Evolutionary conservation across 495 filamentous ascomycete species (phyloP).

Genomic region (Clavariopsis aquatica): DNA sequence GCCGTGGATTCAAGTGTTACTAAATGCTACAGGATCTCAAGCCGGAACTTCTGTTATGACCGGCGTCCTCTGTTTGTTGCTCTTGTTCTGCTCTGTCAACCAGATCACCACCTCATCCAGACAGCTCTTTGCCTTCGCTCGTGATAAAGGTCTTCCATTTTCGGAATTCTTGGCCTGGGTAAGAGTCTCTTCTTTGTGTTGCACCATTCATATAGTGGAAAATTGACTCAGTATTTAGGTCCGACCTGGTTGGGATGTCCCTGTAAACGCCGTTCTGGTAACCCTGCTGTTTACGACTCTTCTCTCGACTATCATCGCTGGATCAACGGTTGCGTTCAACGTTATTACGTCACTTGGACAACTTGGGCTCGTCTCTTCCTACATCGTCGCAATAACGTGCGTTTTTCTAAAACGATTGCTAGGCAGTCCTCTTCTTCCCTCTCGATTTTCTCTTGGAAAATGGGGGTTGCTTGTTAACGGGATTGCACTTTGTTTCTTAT

Average conservation of each 20-base stretch:
- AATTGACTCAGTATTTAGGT: conserved; percentile 29
- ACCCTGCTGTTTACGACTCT: conserved; percentile 51
- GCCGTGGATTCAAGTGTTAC: conserved; percentile 41
- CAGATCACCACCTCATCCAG: conserved; percentile 44
- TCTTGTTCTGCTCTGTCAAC: conserved; percentile 47
- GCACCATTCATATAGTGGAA: no score
- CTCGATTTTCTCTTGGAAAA: conserved; percentile 20
- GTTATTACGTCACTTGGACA: conserved; percentile 50
- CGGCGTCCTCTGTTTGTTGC: conserved; percentile 34
- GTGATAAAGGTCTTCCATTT: conserved; percentile 25
- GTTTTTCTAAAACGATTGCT: conserved; percentile 14
- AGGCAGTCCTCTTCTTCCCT: conserved; percentile 10
- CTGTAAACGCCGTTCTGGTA: conserved; percentile 53
- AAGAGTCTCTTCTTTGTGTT: not conserved
- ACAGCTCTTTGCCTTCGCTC: conserved; percentile 37
- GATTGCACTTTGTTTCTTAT: conserved; percentile 27
- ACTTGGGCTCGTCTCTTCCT: conserved; percentile 26
- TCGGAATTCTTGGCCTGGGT: conserved; percentile 7
- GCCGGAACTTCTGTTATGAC: conserved; percentile 30
- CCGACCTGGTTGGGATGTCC: conserved; percentile 50
- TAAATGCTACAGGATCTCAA: conserved; percentile 32
- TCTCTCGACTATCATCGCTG: conserved; percentile 61
- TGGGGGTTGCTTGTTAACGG: conserved; percentile 25
- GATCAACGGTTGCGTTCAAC: conserved; percentile 56
- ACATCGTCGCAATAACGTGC: conserved; percentile 24